Percentiles rank a stretch among this genome's conserved stretches.
Evolutionary conservation across 768 basidiomycete genomes (phyloP).

Genomic region (Tylopilus felleus): DNA sequence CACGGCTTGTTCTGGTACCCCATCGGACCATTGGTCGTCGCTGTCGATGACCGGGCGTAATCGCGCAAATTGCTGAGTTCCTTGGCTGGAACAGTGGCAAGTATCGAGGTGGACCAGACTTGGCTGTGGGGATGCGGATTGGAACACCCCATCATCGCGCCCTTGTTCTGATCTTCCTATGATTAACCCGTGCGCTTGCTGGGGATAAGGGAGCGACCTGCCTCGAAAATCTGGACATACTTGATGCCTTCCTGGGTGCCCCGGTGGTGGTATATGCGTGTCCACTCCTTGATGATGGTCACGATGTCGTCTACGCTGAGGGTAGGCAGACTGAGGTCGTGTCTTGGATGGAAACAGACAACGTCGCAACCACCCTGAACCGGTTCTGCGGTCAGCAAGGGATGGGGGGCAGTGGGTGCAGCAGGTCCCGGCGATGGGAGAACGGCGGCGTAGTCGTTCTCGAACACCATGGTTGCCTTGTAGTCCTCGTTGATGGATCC

Average conservation of each 20-base stretch:
- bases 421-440: slow-evolving; percentile 59
- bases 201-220: slow-evolving; percentile 3
- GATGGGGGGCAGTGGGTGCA: slow-evolving; percentile 51
- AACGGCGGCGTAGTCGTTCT: slow-evolving; percentile 83
- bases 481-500: slow-evolving; percentile 68
- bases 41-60: slow-evolving; percentile 40
- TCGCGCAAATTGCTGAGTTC: slow-evolving; percentile 57
- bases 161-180: slow-evolving; percentile 64
- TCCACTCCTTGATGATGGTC: slow-evolving; percentile 72
- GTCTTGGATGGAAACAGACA: slow-evolving; percentile 79
- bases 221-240: slow-evolving; percentile 92
- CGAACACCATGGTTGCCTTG: slow-evolving; percentile 63
- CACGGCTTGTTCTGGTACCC: slow-evolving; percentile 60
- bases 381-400: slow-evolving; percentile 60
- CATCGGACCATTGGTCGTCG: slow-evolving; percentile 45
- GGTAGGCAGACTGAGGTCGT: slow-evolving; percentile 79
- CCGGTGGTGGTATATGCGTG: slow-evolving; percentile 54
- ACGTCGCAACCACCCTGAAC: slow-evolving; percentile 87
- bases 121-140: slow-evolving; percentile 96
- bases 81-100: slow-evolving; percentile 67
- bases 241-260: slow-evolving; percentile 63
- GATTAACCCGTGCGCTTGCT: background rate
- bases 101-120: slow-evolving; percentile 72
- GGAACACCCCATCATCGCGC: slow-evolving; percentile 91
- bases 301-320: slow-evolving; percentile 57